phyloP scores from a whole-genome alignment of 1,284 basidiomycete genomes.

The Cryptococcus deneoformans region DNA sequence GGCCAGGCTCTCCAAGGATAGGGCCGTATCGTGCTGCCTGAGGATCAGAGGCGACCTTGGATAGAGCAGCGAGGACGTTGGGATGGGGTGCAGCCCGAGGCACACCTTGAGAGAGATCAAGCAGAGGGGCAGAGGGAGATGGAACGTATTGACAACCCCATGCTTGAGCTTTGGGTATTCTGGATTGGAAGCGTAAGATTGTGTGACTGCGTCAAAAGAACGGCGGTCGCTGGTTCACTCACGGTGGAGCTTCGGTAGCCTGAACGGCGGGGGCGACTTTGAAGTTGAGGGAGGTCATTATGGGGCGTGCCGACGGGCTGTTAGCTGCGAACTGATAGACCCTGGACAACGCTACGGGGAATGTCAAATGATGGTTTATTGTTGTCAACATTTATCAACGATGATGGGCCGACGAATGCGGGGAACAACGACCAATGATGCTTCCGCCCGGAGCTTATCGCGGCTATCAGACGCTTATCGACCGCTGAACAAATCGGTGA shows the following conservation, averaged over 20 bases:
- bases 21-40: constrained; percentile 60
- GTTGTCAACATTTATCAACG: too few relatives aligned
- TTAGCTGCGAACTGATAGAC: background rate
- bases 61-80: constrained; percentile 57
- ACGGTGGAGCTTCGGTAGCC: constrained; percentile 34
- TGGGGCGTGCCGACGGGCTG: background rate
- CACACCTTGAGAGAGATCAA: constrained; percentile 71
- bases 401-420: too few relatives aligned
- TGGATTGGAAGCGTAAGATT: constrained; percentile 28
- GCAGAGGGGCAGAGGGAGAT: constrained; percentile 53
- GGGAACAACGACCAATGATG: too few relatives aligned
- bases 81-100: constrained; percentile 65
- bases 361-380: too few relatives aligned
- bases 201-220: background rate
- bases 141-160: constrained; percentile 59
- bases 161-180: constrained; percentile 65
- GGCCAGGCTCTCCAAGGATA: constrained; percentile 61
- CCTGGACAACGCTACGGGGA: too few relatives aligned
- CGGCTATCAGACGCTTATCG: too few relatives aligned
- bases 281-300: constrained; percentile 21
- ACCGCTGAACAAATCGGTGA: too few relatives aligned
- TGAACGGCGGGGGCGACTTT: constrained; percentile 30
- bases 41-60: constrained; percentile 53
- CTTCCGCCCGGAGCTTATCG: too few relatives aligned
- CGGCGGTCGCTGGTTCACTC: constrained; percentile 1